These are phyloP conservation scores for Saksenaea vasiformis DNA, from an alignment of 371 early-diverging fungal genomes.

Conservation along the genomic window DNA sequence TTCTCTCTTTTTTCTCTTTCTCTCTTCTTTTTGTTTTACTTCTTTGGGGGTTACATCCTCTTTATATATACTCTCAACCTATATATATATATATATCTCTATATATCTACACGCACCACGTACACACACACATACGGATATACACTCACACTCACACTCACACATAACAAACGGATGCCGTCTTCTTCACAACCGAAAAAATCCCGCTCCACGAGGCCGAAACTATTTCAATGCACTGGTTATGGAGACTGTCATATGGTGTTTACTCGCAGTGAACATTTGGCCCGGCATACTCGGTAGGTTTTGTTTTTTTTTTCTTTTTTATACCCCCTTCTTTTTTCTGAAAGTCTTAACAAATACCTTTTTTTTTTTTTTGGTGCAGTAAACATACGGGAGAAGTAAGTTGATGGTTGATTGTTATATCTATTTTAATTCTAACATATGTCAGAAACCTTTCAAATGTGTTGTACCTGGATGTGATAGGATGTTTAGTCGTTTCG, in stretches of 20 bases:
- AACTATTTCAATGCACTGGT: constrained; percentile 53
- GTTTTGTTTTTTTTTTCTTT: neutral
- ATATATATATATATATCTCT: too few species aligned
- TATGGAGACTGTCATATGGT: constrained; percentile 57
- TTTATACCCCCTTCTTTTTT: neutral
- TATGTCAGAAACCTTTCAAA: constrained; percentile 48
- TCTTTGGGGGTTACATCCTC: neutral
- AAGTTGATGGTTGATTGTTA: neutral
- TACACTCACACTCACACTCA: too few species aligned
- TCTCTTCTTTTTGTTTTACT: neutral
- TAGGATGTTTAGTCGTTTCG: constrained; percentile 58
- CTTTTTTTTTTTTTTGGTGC: neutral
- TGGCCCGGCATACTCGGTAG: constrained; percentile 54
- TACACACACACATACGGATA: too few species aligned
- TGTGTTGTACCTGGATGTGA: constrained; percentile 54
- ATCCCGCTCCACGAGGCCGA: constrained; percentile 27
- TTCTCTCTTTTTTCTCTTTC: neutral
- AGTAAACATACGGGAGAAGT: constrained; percentile 49
- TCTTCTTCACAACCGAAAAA: constrained; percentile 2
- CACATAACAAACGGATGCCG: too few species aligned
- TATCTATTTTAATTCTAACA: neutral
- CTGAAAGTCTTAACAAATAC: neutral
- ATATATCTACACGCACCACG: too few species aligned
- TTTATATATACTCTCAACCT: too few species aligned
- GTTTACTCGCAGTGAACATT: constrained; percentile 55